These are phyloP conservation scores for Wickerhamomyces sydowiorum DNA, from an alignment of 805 yeast species.

Conservation along the genomic window DNA sequence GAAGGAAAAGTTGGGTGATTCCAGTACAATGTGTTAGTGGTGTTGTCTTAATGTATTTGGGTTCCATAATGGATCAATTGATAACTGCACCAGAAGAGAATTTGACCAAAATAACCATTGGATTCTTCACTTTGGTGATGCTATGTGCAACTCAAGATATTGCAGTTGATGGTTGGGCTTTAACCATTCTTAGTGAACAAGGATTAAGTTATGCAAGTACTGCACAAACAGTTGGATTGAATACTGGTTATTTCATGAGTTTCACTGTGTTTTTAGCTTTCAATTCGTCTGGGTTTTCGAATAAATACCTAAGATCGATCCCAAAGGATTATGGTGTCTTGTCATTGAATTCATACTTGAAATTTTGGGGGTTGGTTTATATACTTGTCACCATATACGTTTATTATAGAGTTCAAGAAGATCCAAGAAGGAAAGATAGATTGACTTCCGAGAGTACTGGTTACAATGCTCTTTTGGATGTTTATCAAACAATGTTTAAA, in stretches of 20 bases:
- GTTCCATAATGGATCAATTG: conserved; percentile 45
- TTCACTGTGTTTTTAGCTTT: conserved; percentile 90
- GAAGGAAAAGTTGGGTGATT: conserved; percentile 90
- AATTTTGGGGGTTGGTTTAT: conserved; percentile 72
- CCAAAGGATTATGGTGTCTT: conserved; percentile 66
- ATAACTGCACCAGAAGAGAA: conserved; percentile 44
- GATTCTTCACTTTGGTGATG: conserved; percentile 74
- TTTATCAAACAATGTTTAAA: conserved; percentile 60
- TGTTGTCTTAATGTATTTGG: conserved; percentile 57
- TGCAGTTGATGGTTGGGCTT: conserved; percentile 99
- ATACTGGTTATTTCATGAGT: conserved; percentile 86
- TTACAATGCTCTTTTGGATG: conserved; percentile 33
- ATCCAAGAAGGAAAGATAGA: conserved; percentile 34
- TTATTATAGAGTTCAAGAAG: conserved; percentile 60
- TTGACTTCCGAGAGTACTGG: neutral
- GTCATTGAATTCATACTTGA: conserved; percentile 68
- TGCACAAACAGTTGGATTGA: conserved; percentile 94
- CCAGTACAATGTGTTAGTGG: conserved; percentile 88
- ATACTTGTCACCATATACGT: conserved; percentile 60
- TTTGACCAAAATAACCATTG: conserved; percentile 52
- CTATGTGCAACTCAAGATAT: conserved; percentile 97
- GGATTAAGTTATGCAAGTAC: conserved; percentile 91
- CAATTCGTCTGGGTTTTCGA: conserved; percentile 89
- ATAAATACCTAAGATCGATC: conserved; percentile 62
- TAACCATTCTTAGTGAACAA: conserved; percentile 73